phyloP scores from a whole-genome alignment of 2,329 filamentous ascomycete genomes.

The Curvularia spicifera region DNA sequence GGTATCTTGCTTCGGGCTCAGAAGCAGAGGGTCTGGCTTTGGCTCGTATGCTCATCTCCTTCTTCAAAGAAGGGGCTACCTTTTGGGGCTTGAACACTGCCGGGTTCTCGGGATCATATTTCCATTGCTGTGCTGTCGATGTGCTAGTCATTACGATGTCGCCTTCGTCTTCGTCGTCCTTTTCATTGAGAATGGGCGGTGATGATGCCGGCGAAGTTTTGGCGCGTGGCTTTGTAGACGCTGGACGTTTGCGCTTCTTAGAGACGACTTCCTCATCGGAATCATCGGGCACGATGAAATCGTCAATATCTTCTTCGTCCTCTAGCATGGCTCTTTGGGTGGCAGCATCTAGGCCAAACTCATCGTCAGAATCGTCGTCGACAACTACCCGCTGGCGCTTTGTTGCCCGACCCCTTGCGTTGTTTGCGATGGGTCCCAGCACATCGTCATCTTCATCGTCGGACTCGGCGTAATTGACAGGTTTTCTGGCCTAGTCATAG shows the following conservation, averaged over 20 bases:
- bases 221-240: conserved; percentile 67
- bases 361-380: conserved; percentile 69
- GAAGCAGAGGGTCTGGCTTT: conserved; percentile 75
- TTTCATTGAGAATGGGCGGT: conserved; percentile 44
- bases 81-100: conserved; percentile 59
- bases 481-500: conserved; percentile 62
- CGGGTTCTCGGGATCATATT: conserved; percentile 67
- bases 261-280: conserved; percentile 71
- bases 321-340: conserved; percentile 63
- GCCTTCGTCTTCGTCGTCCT: conserved; percentile 60
- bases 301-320: conserved; percentile 76
- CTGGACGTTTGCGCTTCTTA: conserved; percentile 72
- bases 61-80: conserved; percentile 39
- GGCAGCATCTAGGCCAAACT: conserved; percentile 66
- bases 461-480: conserved; percentile 83
- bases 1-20: conserved; percentile 84
- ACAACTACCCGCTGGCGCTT: conserved; percentile 69
- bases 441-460: conserved; percentile 73
- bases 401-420: conserved; percentile 52
- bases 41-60: conserved; percentile 37
- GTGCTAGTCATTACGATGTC: conserved; percentile 62
- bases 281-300: conserved; percentile 88
- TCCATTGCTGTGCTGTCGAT: conserved; percentile 85
- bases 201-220: conserved; percentile 57
- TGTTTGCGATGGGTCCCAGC: conserved; percentile 62